Conservation (phyloP, 73 alveolate species). For the Tetrahymena elliotti region DNA sequence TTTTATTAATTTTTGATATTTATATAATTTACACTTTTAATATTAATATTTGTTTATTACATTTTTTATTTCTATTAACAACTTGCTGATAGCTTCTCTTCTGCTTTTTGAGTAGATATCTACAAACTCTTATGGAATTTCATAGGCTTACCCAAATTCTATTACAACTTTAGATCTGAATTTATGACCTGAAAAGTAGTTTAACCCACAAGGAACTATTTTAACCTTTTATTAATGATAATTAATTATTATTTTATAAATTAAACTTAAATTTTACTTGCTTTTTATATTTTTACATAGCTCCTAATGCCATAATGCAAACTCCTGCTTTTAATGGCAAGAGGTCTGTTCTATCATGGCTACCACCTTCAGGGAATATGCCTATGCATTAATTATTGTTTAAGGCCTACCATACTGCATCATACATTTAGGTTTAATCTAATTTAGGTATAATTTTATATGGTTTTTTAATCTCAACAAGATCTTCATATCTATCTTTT, state of each 20-base stretch:
- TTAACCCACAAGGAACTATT: conserved; percentile 79
- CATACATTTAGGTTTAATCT: conserved; percentile 84
- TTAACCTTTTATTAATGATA: not conserved
- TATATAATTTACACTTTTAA: too few relatives aligned
- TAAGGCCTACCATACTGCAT: conserved; percentile 68
- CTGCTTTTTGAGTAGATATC: conserved; percentile 59
- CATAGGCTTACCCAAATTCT: conserved; percentile 87
- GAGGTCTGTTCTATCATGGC: conserved; percentile 88
- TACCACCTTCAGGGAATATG: conserved; percentile 98
- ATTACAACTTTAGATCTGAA: conserved; percentile 84
- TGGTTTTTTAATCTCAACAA: conserved; percentile 2
- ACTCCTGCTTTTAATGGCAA: conserved; percentile 94
- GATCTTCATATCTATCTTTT: not conserved
- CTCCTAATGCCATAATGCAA: conserved; percentile 89
- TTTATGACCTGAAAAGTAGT: conserved; percentile 80
- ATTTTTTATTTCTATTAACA: conserved; percentile 70
- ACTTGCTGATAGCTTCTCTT: conserved; percentile 69
- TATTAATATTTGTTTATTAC: not conserved
- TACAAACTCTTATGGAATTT: conserved; percentile 66
- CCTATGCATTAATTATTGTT: conserved; percentile 80
- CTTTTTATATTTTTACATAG: conserved; percentile 79
- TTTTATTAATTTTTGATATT: not conserved
- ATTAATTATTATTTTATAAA: not conserved
- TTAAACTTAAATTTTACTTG: conserved; percentile 45
- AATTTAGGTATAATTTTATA: conserved; percentile 84